These are phyloP conservation scores for Quercus dentata DNA, from an alignment of 306 rosid species.

Conservation along the genomic window DNA sequence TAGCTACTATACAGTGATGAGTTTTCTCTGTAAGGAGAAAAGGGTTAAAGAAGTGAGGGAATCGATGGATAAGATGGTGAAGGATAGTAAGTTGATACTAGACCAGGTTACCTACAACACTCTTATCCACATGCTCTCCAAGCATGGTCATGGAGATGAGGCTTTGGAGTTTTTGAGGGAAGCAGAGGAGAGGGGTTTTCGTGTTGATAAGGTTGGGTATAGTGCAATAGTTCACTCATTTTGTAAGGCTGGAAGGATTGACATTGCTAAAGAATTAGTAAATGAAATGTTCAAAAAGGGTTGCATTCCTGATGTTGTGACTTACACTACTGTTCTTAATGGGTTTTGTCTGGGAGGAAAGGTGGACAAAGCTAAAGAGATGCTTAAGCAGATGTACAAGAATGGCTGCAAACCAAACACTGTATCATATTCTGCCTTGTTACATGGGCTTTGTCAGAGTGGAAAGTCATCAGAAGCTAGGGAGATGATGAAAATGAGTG, in stretches of 20 bases:
- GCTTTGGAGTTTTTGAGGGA: slow-evolving; percentile 70
- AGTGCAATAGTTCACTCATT: slow-evolving; percentile 83
- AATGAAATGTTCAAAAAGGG: slow-evolving; percentile 63
- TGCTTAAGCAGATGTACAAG: slow-evolving; percentile 83
- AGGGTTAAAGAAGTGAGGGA: slow-evolving; percentile 52
- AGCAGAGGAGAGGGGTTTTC: slow-evolving; percentile 64
- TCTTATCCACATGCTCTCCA: slow-evolving; percentile 64
- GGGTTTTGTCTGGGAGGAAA: slow-evolving; percentile 74
- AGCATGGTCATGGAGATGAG: slow-evolving; percentile 72
- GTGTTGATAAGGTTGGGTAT: slow-evolving; percentile 75
- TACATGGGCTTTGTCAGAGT: slow-evolving; percentile 72
- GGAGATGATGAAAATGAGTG: slow-evolving; percentile 68
- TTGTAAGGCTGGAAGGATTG: slow-evolving; percentile 61
- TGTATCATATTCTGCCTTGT: slow-evolving; percentile 68
- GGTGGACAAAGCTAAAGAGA: slow-evolving; percentile 78
- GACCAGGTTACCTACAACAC: slow-evolving; percentile 83
- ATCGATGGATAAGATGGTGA: slow-evolving; percentile 59
- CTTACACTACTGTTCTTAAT: slow-evolving; percentile 68
- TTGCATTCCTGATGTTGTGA: slow-evolving; percentile 84
- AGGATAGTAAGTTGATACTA: slow-evolving; percentile 43
- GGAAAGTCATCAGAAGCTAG: slow-evolving; percentile 76
- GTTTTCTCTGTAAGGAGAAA: slow-evolving; percentile 63
- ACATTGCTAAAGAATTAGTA: slow-evolving; percentile 67
- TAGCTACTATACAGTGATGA: slow-evolving; percentile 79
- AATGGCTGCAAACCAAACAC: slow-evolving; percentile 83